phyloP scores from a whole-genome alignment of 495 filamentous ascomycete genomes.

The Endocarpon pusillum region DNA sequence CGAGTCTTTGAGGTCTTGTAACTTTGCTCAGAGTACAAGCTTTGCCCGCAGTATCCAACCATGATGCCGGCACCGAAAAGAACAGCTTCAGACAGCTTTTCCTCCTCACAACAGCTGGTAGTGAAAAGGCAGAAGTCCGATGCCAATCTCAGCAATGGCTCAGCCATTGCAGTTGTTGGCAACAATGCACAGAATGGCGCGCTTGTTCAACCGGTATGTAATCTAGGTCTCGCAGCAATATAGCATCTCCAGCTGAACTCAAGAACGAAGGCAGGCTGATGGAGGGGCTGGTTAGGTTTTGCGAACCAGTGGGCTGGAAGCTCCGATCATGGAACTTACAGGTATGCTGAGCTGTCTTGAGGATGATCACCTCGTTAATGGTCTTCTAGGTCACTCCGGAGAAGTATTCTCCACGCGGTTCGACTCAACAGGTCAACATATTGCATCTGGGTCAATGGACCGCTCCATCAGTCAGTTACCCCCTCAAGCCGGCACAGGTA shows the following conservation, averaged over 20 bases:
- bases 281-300: slow-evolving; percentile 39
- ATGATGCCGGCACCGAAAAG: slow-evolving; percentile 82
- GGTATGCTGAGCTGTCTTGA: slow-evolving; percentile 30
- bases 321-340: slow-evolving; percentile 86
- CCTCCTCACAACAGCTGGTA: slow-evolving; percentile 54
- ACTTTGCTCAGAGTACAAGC: too few relatives aligned
- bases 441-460: slow-evolving; percentile 93
- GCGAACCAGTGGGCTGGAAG: slow-evolving; percentile 71
- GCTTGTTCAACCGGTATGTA: slow-evolving; percentile 68
- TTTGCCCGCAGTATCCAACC: too few relatives aligned
- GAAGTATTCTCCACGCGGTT: slow-evolving; percentile 90
- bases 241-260: slow-evolving; percentile 7
- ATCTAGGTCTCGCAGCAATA: slow-evolving; percentile 1
- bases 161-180: slow-evolving; percentile 44
- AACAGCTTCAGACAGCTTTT: slow-evolving; percentile 63
- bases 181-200: slow-evolving; percentile 52
- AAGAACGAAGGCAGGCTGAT: slow-evolving; percentile 16
- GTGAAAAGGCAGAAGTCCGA: slow-evolving; percentile 76
- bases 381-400: slow-evolving; percentile 38
- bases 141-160: slow-evolving; percentile 44
- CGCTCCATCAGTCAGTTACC: slow-evolving; percentile 58
- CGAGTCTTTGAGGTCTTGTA: too few relatives aligned
- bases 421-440: slow-evolving; percentile 67
- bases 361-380: background rate
- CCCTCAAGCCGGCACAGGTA: background rate